phyloP scores from a whole-genome alignment of 306 rosid species.

The Cucumis hystrix region DNA sequence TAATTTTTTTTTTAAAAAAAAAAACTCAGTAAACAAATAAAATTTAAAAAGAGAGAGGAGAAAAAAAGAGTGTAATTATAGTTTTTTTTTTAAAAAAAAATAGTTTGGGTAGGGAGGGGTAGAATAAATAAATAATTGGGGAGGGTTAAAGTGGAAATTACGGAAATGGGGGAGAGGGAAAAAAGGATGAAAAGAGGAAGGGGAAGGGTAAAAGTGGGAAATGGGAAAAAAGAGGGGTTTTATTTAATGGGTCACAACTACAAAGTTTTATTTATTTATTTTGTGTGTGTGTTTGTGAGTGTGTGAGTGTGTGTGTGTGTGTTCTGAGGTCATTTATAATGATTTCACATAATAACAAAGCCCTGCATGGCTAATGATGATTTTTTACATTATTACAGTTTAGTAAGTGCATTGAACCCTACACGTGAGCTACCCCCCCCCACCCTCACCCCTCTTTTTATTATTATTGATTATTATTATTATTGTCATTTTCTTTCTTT shows the following conservation, averaged over 20 bases:
- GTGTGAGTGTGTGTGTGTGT: no score
- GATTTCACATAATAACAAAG: slow-evolving; percentile 86
- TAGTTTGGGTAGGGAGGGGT: neutral
- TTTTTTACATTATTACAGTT: slow-evolving; percentile 73
- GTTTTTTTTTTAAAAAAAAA: neutral
- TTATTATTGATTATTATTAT: no score
- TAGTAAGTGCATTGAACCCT: slow-evolving; percentile 82
- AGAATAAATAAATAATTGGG: no score
- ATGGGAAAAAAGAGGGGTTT: neutral
- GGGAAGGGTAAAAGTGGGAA: neutral
- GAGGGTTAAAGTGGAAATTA: neutral
- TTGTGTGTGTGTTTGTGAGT: no score
- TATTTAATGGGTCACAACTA: neutral
- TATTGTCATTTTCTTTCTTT: slow-evolving; percentile 4
- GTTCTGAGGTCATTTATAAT: slow-evolving; percentile 74
- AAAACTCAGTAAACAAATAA: no score
- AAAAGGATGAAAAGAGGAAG: neutral
- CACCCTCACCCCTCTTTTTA: no score
- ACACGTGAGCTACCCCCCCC: slow-evolving; percentile 59
- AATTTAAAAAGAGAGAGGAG: no score
- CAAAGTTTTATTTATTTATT: neutral
- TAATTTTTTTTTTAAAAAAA: no score
- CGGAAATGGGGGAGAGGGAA: neutral
- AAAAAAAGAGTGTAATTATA: neutral
- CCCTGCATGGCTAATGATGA: slow-evolving; percentile 94